Evolutionary conservation across 129 eudicot genomes (phyloP).

Genomic region (Erigeron canadensis): DNA sequence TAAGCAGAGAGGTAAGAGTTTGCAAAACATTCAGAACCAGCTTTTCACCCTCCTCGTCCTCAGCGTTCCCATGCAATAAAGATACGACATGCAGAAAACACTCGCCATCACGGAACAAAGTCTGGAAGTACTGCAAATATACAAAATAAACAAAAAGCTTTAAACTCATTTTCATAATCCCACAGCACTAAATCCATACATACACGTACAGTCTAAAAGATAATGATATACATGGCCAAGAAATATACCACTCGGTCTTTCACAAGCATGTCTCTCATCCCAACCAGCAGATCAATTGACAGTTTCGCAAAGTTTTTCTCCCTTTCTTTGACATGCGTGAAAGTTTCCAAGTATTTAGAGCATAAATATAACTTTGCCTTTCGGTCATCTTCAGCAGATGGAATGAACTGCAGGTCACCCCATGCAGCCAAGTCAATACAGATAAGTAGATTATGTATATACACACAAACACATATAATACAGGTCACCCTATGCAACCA

Average conservation of each 20-base stretch:
- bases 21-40: slow-evolving; percentile 78
- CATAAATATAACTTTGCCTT: slow-evolving; percentile 72
- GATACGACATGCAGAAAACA: slow-evolving; percentile 95
- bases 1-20: slow-evolving; percentile 81
- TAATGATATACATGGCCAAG: slow-evolving; percentile 7
- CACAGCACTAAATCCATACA: neutral
- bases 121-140: slow-evolving; percentile 76
- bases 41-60: slow-evolving; percentile 68
- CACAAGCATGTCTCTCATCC: slow-evolving; percentile 79
- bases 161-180: slow-evolving; percentile 22
- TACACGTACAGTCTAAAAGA: slow-evolving; percentile 14
- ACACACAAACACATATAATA: neutral
- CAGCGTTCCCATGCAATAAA: slow-evolving; percentile 78
- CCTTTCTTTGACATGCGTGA: slow-evolving; percentile 82
- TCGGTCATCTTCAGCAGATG: slow-evolving; percentile 64
- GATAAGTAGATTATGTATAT: neutral
- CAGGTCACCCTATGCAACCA: too few relatives aligned
- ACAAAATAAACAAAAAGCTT: slow-evolving; percentile 2
- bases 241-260: slow-evolving; percentile 67
- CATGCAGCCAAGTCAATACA: slow-evolving; percentile 28
- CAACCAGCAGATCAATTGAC: slow-evolving; percentile 73
- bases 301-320: slow-evolving; percentile 66
- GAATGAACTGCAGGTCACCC: slow-evolving; percentile 55
- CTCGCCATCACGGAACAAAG: slow-evolving; percentile 82
- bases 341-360: slow-evolving; percentile 89